These are phyloP conservation scores for Suhomyces pyralidae DNA, from an alignment of 805 yeast species.

Conservation along the genomic window DNA sequence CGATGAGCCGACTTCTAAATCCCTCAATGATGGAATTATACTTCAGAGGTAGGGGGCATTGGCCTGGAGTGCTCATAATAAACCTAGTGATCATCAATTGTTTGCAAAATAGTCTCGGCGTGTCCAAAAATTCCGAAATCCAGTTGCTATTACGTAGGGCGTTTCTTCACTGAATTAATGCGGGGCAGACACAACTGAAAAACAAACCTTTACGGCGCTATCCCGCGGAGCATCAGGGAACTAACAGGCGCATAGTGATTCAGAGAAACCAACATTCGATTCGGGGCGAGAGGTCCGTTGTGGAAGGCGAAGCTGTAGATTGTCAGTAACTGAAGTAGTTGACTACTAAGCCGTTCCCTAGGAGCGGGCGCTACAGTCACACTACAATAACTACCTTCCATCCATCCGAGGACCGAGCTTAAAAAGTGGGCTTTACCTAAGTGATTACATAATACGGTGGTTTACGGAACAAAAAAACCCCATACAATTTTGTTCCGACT, in stretches of 20 bases:
- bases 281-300: neutral
- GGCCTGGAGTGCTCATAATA: neutral
- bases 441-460: slow-evolving; percentile 5
- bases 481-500: slow-evolving; percentile 9
- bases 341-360: neutral
- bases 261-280: neutral
- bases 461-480: slow-evolving; percentile 6
- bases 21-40: neutral
- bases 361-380: slow-evolving; percentile 1
- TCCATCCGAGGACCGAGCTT: slow-evolving; percentile 1
- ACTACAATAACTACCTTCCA: slow-evolving; percentile 1
- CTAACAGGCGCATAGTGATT: neutral
- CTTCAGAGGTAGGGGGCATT: neutral
- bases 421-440: slow-evolving; percentile 4
- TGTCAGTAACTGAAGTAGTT: neutral
- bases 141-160: neutral
- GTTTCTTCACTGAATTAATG: neutral
- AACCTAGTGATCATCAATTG: neutral
- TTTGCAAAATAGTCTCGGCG: neutral
- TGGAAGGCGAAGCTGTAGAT: neutral
- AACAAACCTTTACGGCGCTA: neutral
- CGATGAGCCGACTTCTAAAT: neutral
- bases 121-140: neutral
- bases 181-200: neutral
- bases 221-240: neutral